phyloP scores from a whole-genome alignment of 179 eudicot species.

The Nepenthes alata region DNA sequence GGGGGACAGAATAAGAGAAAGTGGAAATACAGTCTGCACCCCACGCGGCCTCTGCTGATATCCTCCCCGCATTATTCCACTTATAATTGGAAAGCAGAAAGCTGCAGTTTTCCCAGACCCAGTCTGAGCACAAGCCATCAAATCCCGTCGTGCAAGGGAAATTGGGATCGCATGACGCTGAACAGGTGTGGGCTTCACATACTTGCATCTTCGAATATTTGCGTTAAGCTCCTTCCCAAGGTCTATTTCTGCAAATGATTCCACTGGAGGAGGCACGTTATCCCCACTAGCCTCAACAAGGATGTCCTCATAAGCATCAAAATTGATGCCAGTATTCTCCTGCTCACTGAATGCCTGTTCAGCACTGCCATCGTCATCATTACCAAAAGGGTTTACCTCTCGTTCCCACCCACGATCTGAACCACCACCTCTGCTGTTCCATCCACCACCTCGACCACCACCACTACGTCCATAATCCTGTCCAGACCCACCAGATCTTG shows the following conservation, averaged over 20 bases:
- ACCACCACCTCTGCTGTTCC: slow-evolving; percentile 48
- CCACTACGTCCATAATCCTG: slow-evolving; percentile 36
- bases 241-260: slow-evolving; percentile 87
- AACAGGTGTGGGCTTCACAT: slow-evolving; percentile 91
- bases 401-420: slow-evolving; percentile 49
- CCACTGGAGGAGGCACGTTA: slow-evolving; percentile 86
- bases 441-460: slow-evolving; percentile 50
- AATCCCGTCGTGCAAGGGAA: slow-evolving; percentile 73
- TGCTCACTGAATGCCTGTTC: slow-evolving; percentile 40
- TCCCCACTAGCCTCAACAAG: slow-evolving; percentile 89
- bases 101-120: slow-evolving; percentile 98
- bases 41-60: slow-evolving; percentile 44
- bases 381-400: slow-evolving; percentile 73
- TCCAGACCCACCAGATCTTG: slow-evolving; percentile 45
- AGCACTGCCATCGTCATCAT: slow-evolving; percentile 37
- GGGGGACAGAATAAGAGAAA: slow-evolving; percentile 82
- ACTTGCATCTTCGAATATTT: slow-evolving; percentile 77
- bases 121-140: slow-evolving; percentile 98
- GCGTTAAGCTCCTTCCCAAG: slow-evolving; percentile 68
- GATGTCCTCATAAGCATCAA: slow-evolving; percentile 95
- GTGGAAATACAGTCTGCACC: slow-evolving; percentile 53
- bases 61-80: slow-evolving; percentile 70
- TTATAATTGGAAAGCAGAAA: slow-evolving; percentile 85
- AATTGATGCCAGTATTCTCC: slow-evolving; percentile 69
- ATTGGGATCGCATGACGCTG: slow-evolving; percentile 94